These are phyloP conservation scores for Odontarrhena argentea DNA, from an alignment of 345 rosid species.

Conservation along the genomic window DNA sequence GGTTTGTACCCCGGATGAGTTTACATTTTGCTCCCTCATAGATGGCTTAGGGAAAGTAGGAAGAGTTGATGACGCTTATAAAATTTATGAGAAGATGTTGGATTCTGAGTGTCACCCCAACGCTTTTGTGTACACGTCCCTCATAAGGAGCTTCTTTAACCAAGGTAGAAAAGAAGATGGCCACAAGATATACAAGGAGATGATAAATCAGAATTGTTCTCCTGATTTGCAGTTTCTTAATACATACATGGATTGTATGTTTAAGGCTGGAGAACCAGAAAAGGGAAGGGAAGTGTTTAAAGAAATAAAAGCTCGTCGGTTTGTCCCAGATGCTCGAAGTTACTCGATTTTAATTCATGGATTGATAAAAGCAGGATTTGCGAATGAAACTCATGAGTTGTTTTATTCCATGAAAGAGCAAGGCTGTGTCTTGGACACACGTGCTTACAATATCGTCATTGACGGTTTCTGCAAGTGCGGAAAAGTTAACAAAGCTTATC, in stretches of 20 bases:
- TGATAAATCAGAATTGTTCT: conserved; percentile 61
- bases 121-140: conserved; percentile 77
- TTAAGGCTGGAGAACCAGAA: conserved; percentile 83
- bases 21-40: conserved; percentile 88
- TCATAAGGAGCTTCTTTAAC: conserved; percentile 80
- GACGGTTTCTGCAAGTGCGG: conserved; percentile 96
- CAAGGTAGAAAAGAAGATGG: conserved; percentile 88
- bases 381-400: conserved; percentile 73
- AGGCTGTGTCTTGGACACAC: conserved; percentile 81
- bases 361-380: conserved; percentile 84
- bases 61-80: conserved; percentile 87
- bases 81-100: conserved; percentile 83
- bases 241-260: conserved; percentile 90
- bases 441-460: conserved; percentile 79
- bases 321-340: conserved; percentile 75
- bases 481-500: conserved; percentile 85
- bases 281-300: conserved; percentile 82
- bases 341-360: conserved; percentile 81
- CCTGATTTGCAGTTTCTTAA: conserved; percentile 85
- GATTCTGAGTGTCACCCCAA: conserved; percentile 61
- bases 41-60: conserved; percentile 92
- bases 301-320: conserved; percentile 72
- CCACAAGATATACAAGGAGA: conserved; percentile 90
- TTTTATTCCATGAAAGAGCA: conserved; percentile 90
- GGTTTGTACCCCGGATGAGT: conserved; percentile 70